Percentiles rank a stretch among this genome's conserved stretches.
Evolutionary conservation across 306 rosid genomes (phyloP).

Genomic region (Carpinus viminea): DNA sequence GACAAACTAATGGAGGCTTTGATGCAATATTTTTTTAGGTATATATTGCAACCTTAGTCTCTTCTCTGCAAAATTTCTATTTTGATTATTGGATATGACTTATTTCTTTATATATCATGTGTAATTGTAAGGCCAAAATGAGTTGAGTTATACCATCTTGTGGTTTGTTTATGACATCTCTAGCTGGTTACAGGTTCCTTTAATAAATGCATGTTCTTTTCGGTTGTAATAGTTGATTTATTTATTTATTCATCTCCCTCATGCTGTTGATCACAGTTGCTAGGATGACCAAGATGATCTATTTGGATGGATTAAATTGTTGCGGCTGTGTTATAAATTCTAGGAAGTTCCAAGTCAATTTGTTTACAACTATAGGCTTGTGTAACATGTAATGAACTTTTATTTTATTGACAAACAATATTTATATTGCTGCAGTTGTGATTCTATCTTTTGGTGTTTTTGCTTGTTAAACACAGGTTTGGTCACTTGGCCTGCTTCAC

Average conservation of each 20-base stretch:
- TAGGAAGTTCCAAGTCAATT: not conserved
- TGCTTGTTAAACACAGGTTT: conserved; percentile 61
- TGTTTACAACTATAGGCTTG: conserved; percentile 13
- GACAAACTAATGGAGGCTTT: conserved; percentile 61
- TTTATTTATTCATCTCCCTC: not conserved
- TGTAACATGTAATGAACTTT: not conserved
- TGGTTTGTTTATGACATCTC: not conserved
- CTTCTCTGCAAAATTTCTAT: not conserved
- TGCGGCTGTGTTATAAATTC: conserved; percentile 1
- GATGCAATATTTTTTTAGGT: conserved; percentile 73
- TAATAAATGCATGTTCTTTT: conserved; percentile 6
- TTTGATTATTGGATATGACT: not conserved
- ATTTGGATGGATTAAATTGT: conserved; percentile 11
- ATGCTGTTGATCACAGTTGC: conserved; percentile 2
- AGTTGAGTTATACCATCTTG: not conserved
- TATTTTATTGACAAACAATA: not conserved
- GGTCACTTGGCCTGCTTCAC: conserved; percentile 91
- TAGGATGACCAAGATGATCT: conserved; percentile 7
- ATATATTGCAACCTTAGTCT: not conserved
- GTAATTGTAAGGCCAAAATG: not conserved
- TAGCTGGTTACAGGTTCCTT: not conserved
- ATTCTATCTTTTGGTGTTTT: conserved; percentile 21
- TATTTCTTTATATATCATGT: not conserved
- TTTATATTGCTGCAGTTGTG: conserved; percentile 18
- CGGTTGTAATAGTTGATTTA: not conserved